Evolutionary conservation across 1,284 basidiomycete genomes (phyloP).

Genomic region (Melanopsichium pennsylvanicum): DNA sequence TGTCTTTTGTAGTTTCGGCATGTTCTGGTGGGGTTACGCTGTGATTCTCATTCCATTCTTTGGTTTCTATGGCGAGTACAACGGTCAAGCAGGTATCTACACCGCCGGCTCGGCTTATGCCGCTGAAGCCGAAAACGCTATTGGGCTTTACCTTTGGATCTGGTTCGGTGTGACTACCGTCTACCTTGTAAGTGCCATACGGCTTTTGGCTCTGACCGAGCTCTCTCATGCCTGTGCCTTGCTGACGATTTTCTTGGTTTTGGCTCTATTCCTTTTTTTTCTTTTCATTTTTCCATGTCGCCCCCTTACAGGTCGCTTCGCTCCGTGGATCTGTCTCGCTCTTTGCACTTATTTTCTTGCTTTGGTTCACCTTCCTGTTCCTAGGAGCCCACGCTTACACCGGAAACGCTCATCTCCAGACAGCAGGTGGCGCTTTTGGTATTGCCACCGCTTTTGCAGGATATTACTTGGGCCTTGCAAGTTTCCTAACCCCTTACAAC

Average conservation of each 20-base stretch:
- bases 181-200: conserved; percentile 27
- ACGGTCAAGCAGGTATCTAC: conserved; percentile 47
- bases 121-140: conserved; percentile 25
- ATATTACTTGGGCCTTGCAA: conserved; percentile 47
- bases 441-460: conserved; percentile 48
- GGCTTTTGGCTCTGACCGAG: no score
- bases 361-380: conserved; percentile 45
- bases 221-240: no score
- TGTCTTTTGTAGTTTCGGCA: conserved; percentile 44
- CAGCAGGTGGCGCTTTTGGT: conserved; percentile 47
- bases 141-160: conserved; percentile 48
- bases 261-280: not conserved
- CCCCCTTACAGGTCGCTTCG: conserved; percentile 12
- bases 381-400: conserved; percentile 25
- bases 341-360: conserved; percentile 36
- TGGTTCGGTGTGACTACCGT: conserved; percentile 56
- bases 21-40: conserved; percentile 56
- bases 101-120: conserved; percentile 18
- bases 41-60: conserved; percentile 54
- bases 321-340: conserved; percentile 34
- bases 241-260: no score
- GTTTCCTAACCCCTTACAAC: conserved; percentile 42
- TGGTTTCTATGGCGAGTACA: conserved; percentile 40
- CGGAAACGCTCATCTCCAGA: conserved; percentile 11
- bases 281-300: not conserved